phyloP scores from a whole-genome alignment of 2,329 filamentous ascomycete species.

The Teratosphaeria zuluensis region DNA sequence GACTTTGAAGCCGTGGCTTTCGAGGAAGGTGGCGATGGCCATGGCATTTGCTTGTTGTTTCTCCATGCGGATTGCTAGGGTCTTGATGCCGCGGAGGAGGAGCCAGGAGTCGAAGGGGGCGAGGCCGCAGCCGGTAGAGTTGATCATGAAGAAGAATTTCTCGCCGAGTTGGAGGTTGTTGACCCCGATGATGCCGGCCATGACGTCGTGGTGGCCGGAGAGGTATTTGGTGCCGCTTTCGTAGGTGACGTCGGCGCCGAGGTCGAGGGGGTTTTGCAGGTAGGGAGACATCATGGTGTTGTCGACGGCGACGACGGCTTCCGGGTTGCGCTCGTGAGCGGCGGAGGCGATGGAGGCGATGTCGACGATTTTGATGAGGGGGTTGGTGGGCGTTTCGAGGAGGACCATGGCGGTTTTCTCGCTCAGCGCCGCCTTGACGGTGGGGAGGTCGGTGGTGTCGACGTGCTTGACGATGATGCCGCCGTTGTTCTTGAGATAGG shows the following conservation, averaged over 20 bases:
- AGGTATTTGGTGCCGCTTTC: conserved; percentile 97
- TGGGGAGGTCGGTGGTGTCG: conserved; percentile 73
- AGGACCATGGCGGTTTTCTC: conserved; percentile 90
- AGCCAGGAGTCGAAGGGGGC: conserved; percentile 95
- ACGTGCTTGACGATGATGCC: conserved; percentile 94
- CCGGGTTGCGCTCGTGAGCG: conserved; percentile 67
- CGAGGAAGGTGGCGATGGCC: conserved; percentile 83
- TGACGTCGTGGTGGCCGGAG: conserved; percentile 95
- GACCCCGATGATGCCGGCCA: conserved; percentile 92
- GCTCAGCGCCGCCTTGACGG: conserved; percentile 58
- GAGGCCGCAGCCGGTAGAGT: conserved; percentile 86
- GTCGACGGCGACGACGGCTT: conserved; percentile 81
- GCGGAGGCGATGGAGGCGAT: conserved; percentile 68
- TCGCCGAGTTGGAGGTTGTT: conserved; percentile 76
- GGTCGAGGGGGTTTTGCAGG: conserved; percentile 83
- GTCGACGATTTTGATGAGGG: conserved; percentile 95
- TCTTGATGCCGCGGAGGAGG: conserved; percentile 91
- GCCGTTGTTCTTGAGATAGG: conserved; percentile 79
- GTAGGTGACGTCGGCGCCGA: conserved; percentile 93
- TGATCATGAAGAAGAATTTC: conserved; percentile 93
- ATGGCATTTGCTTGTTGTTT: conserved; percentile 93
- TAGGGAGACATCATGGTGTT: conserved; percentile 99
- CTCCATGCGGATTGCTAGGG: conserved; percentile 94
- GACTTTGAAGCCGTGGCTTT: conserved; percentile 83
- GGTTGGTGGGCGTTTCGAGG: conserved; percentile 93